Evolutionary conservation across 345 rosid species (phyloP).

Genomic region (Bruguiera parviflora): DNA sequence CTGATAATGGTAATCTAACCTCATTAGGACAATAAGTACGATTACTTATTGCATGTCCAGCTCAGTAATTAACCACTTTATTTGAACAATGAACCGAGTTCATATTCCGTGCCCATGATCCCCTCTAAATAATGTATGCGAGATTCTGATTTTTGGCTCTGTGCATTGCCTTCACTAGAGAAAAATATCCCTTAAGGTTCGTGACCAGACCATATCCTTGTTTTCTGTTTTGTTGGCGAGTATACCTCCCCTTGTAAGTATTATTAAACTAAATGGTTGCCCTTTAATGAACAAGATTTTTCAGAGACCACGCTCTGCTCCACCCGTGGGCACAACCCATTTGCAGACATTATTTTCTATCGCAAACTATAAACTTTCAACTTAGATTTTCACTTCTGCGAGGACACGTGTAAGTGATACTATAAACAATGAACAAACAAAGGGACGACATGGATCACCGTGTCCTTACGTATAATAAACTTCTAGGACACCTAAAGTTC

Average conservation of each 20-base stretch:
- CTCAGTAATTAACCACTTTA: neutral
- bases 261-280: conserved; percentile 15
- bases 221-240: neutral
- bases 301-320: conserved; percentile 43
- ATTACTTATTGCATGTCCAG: neutral
- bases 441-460: conserved; percentile 34
- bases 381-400: neutral
- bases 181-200: conserved; percentile 4
- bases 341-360: conserved; percentile 15
- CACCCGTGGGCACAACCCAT: conserved; percentile 51
- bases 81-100: neutral
- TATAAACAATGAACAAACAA: neutral
- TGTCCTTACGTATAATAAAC: neutral
- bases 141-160: conserved; percentile 11
- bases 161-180: conserved; percentile 22
- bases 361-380: neutral
- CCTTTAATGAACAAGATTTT: conserved; percentile 32
- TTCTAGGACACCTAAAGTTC: neutral
- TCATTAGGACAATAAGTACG: neutral
- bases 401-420: conserved; percentile 13
- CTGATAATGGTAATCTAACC: neutral
- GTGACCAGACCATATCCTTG: neutral
- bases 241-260: conserved; percentile 11
- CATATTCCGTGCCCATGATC: neutral
- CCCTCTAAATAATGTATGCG: neutral